These are phyloP conservation scores for Astrothelium subdiscretum DNA, from an alignment of 495 filamentous ascomycete species.

Conservation along the genomic window DNA sequence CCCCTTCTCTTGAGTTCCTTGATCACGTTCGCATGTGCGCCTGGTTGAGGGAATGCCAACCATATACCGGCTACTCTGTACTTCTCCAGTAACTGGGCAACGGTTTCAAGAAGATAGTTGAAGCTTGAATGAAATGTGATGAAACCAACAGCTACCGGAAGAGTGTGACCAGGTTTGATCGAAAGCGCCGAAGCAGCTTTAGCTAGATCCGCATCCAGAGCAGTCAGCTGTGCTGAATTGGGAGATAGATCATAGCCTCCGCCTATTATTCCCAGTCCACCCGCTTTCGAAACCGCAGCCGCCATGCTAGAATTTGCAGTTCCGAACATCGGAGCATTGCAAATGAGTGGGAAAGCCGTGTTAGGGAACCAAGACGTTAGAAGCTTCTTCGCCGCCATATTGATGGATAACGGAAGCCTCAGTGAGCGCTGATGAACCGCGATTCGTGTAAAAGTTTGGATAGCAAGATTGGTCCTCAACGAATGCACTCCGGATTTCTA, in stretches of 20 bases:
- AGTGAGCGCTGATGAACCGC: no score
- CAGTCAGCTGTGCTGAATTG: slow-evolving; percentile 19
- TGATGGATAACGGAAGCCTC: no score
- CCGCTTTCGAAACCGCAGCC: slow-evolving; percentile 47
- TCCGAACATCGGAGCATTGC: slow-evolving; percentile 61
- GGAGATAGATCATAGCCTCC: slow-evolving; percentile 24
- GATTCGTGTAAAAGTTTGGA: no score
- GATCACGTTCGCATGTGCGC: neutral
- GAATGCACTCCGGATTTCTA: no score
- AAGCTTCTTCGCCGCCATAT: neutral
- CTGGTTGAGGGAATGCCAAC: neutral
- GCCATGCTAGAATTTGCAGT: slow-evolving; percentile 50
- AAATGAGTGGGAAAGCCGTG: slow-evolving; percentile 42
- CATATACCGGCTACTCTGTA: slow-evolving; percentile 4
- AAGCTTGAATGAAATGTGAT: slow-evolving; percentile 40
- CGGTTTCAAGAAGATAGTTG: neutral
- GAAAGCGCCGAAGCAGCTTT: neutral
- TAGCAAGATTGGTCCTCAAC: no score
- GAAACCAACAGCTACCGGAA: slow-evolving; percentile 55
- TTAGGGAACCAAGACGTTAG: slow-evolving; percentile 5
- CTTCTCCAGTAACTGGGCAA: neutral
- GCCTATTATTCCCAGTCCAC: slow-evolving; percentile 34
- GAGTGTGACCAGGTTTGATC: slow-evolving; percentile 14
- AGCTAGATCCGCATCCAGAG: slow-evolving; percentile 10
- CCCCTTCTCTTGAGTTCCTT: slow-evolving; percentile 1